These are phyloP conservation scores for Alisma plantagoaquatica DNA, from an alignment of 106 monocot species.

Conservation along the genomic window DNA sequence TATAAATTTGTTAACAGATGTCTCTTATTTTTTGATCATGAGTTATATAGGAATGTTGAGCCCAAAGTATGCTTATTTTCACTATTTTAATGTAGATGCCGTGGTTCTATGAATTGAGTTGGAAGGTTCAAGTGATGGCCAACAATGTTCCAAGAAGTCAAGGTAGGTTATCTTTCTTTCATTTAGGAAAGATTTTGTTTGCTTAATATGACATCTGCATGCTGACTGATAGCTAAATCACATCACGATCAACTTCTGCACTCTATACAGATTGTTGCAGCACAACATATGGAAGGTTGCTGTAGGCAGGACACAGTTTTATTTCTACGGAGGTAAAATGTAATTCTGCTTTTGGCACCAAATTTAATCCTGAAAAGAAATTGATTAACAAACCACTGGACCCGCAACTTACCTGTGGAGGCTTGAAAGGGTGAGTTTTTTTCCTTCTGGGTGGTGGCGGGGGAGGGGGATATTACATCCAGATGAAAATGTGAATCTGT, in stretches of 20 bases:
- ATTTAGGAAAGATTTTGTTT: background rate
- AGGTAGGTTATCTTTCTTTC: background rate
- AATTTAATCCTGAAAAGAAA: too few relatives aligned
- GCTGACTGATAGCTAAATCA: background rate
- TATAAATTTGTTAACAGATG: too few relatives aligned
- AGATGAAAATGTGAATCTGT: too few relatives aligned
- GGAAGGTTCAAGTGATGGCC: background rate
- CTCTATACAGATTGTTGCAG: background rate
- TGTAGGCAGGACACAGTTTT: background rate
- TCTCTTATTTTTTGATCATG: background rate
- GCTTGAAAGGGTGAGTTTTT: too few relatives aligned
- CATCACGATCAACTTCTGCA: background rate
- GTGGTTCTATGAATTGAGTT: constrained; percentile 43
- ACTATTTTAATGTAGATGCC: constrained; percentile 34
- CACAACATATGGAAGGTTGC: background rate
- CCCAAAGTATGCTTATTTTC: background rate
- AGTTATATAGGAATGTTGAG: background rate
- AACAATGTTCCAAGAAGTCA: background rate
- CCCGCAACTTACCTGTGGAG: too few relatives aligned
- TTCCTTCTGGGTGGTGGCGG: too few relatives aligned
- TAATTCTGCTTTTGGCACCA: too few relatives aligned
- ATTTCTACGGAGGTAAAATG: too few relatives aligned
- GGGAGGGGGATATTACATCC: too few relatives aligned
- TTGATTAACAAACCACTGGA: too few relatives aligned
- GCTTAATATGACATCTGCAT: background rate